Evolutionary conservation across 2,329 filamentous ascomycete species (phyloP), one percentile per base, ranked within the genome.

Genomic region (Stagonosporopsis rhizophila): DNA sequence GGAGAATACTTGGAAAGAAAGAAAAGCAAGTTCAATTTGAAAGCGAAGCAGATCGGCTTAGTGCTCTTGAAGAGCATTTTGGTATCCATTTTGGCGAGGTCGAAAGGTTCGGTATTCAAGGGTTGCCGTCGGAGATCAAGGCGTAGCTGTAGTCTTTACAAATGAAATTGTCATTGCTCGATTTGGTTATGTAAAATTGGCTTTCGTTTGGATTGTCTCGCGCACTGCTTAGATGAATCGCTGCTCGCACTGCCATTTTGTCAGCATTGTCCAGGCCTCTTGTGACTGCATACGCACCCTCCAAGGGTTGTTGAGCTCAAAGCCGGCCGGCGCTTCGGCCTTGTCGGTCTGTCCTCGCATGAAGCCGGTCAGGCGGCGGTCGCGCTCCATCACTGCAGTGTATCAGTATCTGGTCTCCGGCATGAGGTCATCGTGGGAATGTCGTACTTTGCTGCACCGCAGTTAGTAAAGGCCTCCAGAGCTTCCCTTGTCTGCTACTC

Each of bases 231-330:
- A 77, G 39, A 73, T 22, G 65, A 72, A 75, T 57, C 75, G 73
- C 53, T 67, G 64, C 70, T 78, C 75, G 64, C 74, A 67, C 75
- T 78, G 61, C 40, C 28, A 17, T 9, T 22, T 39, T 39, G 64
- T 77, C 58, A 77, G 72, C 58, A 55, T 30, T 35, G 44, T 17
- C 41, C 14, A n/a, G 14, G 19, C 44, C 32, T 30, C 9, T 14
- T 25, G 9, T 38, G 19, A 20, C 14, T 34, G 22, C 2, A 30
- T 56, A 72, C 82, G 56, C 81, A 88, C 86, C 82, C 83, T 86
- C 86, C 86, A 89, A 61, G 84, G 83, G 76, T 87, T 87, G 82
- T 83, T 88, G 69, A 88, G 72, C 75, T 88, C 86, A 77, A 88
- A 89, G 58, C 85, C 86, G 53, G 79, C 75, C 25, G 86, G 86